Base-by-base conservation (phyloP, 2,329 filamentous ascomycete species). In the Fusarium denticulatum region DNA sequence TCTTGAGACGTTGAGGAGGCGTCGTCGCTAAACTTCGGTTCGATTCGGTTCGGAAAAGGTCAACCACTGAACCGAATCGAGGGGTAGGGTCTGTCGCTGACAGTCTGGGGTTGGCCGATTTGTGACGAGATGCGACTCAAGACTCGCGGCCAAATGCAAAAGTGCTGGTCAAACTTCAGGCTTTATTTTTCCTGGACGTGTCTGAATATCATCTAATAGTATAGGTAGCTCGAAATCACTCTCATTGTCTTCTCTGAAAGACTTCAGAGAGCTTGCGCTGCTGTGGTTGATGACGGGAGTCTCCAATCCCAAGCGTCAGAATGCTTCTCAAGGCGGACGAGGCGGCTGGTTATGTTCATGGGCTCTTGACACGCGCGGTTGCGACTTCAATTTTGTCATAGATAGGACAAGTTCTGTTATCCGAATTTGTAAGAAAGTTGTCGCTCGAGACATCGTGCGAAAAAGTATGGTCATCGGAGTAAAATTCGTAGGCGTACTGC, bases 11-110 rank as follows among this genome's bases (percentile, higher is more conserved):
- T 26, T 46, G 42, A 34, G 40, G 26, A 30, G 64, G 50, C 61
- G 61, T 60, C 52, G 39, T 67, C 52, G 62, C 64, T 60, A n/a
- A 40, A 52, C 24, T 63, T 68, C 56, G 64, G 64, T 49, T 68
- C 37, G 12, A 63, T 68, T 68, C 65, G 65, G 65, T 68, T 68
- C 64, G 65, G 65, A 28, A 49, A 43, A 67, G 13, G 24, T 6
- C 56, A 65, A 5, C 36, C 36, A 32, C 10, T n/a, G 55, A 47
- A 49, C 55, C 55, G 55, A 58, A 34, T 36, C n/a, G 39, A 47
- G 39, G n/a, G 24, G 55, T 47, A 58, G 10, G 10, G 28, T 20
- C n/a, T 34, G 15, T 22, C 30, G 39, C 40, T 26, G 22, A 40
- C 20, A 32, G 26, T 14, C 13, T 26, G n/a, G 22, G 39, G 14